Base-by-base conservation (phyloP, 257 asterid genomes). In the Solanum paucissectum region DNA sequence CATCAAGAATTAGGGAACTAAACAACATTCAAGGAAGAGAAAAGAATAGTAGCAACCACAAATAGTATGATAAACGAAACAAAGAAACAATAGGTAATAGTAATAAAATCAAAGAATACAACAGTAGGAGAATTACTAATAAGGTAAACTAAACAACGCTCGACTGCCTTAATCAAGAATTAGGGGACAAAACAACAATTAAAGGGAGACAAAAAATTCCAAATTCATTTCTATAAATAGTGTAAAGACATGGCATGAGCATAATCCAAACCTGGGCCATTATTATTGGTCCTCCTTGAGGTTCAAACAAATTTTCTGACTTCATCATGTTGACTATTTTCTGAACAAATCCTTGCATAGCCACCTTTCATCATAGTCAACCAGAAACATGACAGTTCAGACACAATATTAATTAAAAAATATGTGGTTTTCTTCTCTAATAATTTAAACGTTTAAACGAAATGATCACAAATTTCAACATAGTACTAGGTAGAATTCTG, bases 271-370 rank as follows among this genome's bases (percentile, higher is more conserved):
- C 98, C 96, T 94, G 98, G 1, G 95, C 91, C 94, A 94, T 94
- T 68, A 94, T 94, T 23, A 94, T 94, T 36, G 98, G 98, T 55
- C 98, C 98, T 89, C 98, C 98, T 64, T 94, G 96, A 88, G 96
- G 92, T 91, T 93, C 95, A 87, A 94, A 94, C 89, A 94, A 82
- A 0, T 88, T 91, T 83, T 94, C 94, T 2, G 94, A 89, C 94
- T 94, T 94, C 98, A 94, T 92, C 89, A 93, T 58, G 88, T 87
- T 77, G n/a, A 94, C 95, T 42, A 94, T 93, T 89, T 88, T 94
- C 23, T 71, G 49, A 11, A 91, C 93, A 88, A 94, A 94, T 66
- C 96, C 88, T 91, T 90, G 95, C 94, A 94, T 94, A 25, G 95
- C 98, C 87, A 89, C 94, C 97, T 92, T 14, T 84, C 25, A 87